Conservation (phyloP, 1,284 basidiomycete genomes). For the Xerocomus amazonicus region DNA sequence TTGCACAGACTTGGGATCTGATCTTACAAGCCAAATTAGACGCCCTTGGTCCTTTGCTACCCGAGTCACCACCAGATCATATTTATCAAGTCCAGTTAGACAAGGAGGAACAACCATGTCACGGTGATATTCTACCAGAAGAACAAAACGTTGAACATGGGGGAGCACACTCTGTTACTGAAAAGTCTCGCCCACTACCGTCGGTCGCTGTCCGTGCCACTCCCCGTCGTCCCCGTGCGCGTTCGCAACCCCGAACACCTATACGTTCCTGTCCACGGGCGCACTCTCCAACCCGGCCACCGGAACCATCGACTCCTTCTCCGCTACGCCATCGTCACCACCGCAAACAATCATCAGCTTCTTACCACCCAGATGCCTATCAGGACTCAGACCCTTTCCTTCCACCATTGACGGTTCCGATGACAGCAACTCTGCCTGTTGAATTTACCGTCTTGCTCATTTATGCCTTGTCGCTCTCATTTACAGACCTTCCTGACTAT, state of each 20-base stretch:
- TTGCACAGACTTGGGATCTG: conserved; percentile 77
- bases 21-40: conserved; percentile 68
- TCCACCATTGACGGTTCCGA: conserved; percentile 37
- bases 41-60: conserved; percentile 29
- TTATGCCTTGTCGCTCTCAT: conserved; percentile 83
- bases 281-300: conserved; percentile 5
- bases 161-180: conserved; percentile 9
- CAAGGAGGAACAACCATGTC: neutral
- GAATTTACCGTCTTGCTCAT: conserved; percentile 87
- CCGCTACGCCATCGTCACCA: conserved; percentile 14
- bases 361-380: conserved; percentile 16
- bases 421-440: conserved; percentile 80
- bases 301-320: conserved; percentile 12
- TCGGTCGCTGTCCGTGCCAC: conserved; percentile 6
- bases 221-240: conserved; percentile 14
- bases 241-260: conserved; percentile 21
- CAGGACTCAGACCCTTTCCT: conserved; percentile 9
- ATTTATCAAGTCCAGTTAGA: conserved; percentile 9
- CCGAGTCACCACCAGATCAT: conserved; percentile 21
- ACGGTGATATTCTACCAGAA: conserved; percentile 5
- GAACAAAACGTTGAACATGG: conserved; percentile 15
- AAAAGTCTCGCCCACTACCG: conserved; percentile 18
- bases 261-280: conserved; percentile 11
- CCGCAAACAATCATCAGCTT: conserved; percentile 20
- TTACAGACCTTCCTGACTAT: conserved; percentile 90